Evolutionary conservation across 148 eudicot genomes (phyloP).

Genomic region (Nepenthes mirabilis): DNA sequence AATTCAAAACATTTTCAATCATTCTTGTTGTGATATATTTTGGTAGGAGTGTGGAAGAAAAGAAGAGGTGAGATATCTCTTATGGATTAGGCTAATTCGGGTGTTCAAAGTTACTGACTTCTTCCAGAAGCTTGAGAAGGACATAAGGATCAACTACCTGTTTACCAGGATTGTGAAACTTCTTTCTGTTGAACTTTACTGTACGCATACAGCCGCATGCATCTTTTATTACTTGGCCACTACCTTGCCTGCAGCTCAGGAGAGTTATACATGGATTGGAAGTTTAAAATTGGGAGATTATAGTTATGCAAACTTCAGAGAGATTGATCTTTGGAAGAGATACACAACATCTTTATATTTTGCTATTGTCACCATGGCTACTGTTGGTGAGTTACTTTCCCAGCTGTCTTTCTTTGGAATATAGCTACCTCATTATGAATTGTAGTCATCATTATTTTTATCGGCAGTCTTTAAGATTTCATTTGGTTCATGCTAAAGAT

Average conservation of each 20-base stretch:
- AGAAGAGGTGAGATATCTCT: conserved; percentile 67
- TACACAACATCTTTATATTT: conserved; percentile 78
- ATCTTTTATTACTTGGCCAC: conserved; percentile 89
- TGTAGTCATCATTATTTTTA: background rate
- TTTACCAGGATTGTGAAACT: conserved; percentile 78
- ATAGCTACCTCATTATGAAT: background rate
- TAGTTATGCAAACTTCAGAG: conserved; percentile 70
- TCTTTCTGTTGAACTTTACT: conserved; percentile 72
- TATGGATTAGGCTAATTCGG: conserved; percentile 73
- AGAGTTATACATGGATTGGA: conserved; percentile 97
- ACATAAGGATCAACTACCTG: conserved; percentile 66
- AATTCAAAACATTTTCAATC: background rate
- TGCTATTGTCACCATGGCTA: conserved; percentile 91
- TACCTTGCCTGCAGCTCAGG: conserved; percentile 55
- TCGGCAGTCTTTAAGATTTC: background rate
- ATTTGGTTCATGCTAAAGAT: no score
- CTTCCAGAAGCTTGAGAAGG: conserved; percentile 71
- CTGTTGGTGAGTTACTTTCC: conserved; percentile 64
- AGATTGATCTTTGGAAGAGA: conserved; percentile 66
- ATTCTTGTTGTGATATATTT: background rate
- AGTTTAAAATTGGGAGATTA: conserved; percentile 76
- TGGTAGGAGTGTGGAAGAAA: conserved; percentile 45
- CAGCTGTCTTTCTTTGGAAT: background rate
- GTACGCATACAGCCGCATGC: conserved; percentile 98
- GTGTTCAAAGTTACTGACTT: conserved; percentile 46